Evolutionary conservation across 257 asterid species (phyloP), one percentile per base, ranked within the genome.

Genomic region (Catharanthus roseus): DNA sequence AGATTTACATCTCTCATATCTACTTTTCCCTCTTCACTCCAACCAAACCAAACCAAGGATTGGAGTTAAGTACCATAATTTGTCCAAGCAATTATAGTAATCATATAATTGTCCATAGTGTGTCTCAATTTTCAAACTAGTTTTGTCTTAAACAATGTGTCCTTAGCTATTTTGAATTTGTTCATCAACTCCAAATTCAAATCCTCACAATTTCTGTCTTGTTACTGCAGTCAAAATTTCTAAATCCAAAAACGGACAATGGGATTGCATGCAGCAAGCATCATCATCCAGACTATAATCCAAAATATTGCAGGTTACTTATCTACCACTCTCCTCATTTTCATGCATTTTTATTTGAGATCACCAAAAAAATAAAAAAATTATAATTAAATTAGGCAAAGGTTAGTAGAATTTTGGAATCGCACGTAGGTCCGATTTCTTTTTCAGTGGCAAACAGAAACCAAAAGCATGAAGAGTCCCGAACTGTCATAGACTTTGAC

Each of bases 111-210:
- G n/a, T n/a, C n/a, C n/a, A n/a, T 54, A 16, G 33, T n/a, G 65
- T 34, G 36, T 69, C 60, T 53, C 31, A 67, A 51, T 53, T 69
- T 69, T 69, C 66, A 2, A 31, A 41, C 65, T 8, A 70, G 16
- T n/a, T 24, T 55, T 70, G 74, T 70, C 74, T n/a, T 51, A n/a
- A 36, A 1, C 19, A 24, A 24, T 38, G 74, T 42, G 74, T 42
- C 33, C 39, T 1, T 5, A 38, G 24, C 50, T 0, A 15, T 31
- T 13, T 60, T 3, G 3, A 42, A 60, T 60, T 33, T 61, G n/a
- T 18, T 61, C 21, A 18, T 61, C 28, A 34, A 24, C 41, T 62
- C 29, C 67, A 19, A 19, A 62, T 34, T 62, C 47, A 62, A 34
- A 62, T 62, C 8, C 10, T 41, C 67, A 62, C 3, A 7, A 34